phyloP scores from a whole-genome alignment of 805 yeast species.

The Kuraishia hungarica region DNA sequence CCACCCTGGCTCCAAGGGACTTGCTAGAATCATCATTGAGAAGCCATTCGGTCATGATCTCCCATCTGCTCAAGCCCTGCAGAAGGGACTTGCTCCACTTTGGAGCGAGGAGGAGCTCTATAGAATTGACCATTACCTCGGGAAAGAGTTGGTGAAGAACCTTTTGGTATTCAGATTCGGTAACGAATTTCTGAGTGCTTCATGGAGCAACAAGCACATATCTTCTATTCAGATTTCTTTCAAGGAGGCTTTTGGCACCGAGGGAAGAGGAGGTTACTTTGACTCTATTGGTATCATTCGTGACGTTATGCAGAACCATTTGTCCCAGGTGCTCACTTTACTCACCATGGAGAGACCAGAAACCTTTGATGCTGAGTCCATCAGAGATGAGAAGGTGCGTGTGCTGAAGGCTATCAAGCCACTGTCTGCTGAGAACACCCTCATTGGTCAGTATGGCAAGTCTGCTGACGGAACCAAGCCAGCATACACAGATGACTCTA shows the following conservation, averaged over 20 bases:
- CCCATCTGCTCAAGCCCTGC: constrained; percentile 68
- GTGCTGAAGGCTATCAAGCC: constrained; percentile 75
- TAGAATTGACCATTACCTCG: constrained; percentile 96
- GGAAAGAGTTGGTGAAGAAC: constrained; percentile 97
- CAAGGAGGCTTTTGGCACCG: constrained; percentile 98
- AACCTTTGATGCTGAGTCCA: constrained; percentile 84
- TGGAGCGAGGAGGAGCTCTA: constrained; percentile 87
- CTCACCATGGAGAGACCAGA: constrained; percentile 95
- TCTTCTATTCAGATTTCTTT: constrained; percentile 80
- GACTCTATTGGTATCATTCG: constrained; percentile 92
- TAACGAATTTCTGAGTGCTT: constrained; percentile 77
- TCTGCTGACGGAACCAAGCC: constrained; percentile 88
- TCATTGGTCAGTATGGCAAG: constrained; percentile 82
- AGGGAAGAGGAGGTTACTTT: constrained; percentile 98
- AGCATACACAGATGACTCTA: constrained; percentile 84
- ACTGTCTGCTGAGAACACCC: constrained; percentile 54
- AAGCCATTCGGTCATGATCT: constrained; percentile 97
- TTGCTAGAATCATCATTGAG: constrained; percentile 81
- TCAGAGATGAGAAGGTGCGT: constrained; percentile 94
- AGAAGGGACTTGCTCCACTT: constrained; percentile 69
- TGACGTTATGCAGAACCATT: constrained; percentile 97
- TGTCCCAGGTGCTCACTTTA: constrained; percentile 84
- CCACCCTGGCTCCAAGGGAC: constrained; percentile 57
- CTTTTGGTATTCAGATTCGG: constrained; percentile 84
- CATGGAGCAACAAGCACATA: constrained; percentile 80